phyloP scores from a whole-genome alignment of 192 early-diverging fungal genomes.

The Lobosporangium transversale region DNA sequence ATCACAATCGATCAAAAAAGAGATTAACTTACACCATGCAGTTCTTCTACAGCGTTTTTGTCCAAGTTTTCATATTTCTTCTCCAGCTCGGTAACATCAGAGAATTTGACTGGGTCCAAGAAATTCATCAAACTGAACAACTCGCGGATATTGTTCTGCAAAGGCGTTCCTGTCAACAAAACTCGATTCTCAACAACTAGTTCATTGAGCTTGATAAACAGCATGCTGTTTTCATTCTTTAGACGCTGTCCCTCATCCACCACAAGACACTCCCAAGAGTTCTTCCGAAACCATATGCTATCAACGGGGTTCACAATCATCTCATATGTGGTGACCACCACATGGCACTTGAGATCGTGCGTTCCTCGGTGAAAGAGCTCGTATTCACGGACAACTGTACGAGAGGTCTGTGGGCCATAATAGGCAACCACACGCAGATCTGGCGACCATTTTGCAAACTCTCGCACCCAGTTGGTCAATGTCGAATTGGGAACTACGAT shows the following conservation, averaged over 20 bases:
- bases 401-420: constrained; percentile 57
- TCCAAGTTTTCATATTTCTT: constrained; percentile 65
- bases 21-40: constrained; percentile 69
- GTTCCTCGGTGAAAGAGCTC: constrained; percentile 58
- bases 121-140: constrained; percentile 79
- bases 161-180: constrained; percentile 76
- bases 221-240: constrained; percentile 72
- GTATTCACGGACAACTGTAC: constrained; percentile 60
- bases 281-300: constrained; percentile 58
- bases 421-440: constrained; percentile 66
- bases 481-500: constrained; percentile 76
- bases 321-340: constrained; percentile 75
- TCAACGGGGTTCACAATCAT: constrained; percentile 55
- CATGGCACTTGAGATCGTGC: constrained; percentile 68
- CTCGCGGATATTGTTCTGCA: constrained; percentile 79
- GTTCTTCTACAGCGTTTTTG: constrained; percentile 65
- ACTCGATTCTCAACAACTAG: constrained; percentile 63
- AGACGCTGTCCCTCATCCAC: constrained; percentile 85
- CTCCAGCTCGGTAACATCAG: constrained; percentile 63
- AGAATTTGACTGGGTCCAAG: constrained; percentile 69
- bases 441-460: constrained; percentile 78
- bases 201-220: constrained; percentile 65
- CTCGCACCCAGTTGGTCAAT: constrained; percentile 74
- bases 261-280: constrained; percentile 69
- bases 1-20: too few species aligned